Evolutionary conservation across 2,329 filamentous ascomycete species (phyloP), one percentile per base, ranked within the genome.

Genomic region (Madurella fahalii): DNA sequence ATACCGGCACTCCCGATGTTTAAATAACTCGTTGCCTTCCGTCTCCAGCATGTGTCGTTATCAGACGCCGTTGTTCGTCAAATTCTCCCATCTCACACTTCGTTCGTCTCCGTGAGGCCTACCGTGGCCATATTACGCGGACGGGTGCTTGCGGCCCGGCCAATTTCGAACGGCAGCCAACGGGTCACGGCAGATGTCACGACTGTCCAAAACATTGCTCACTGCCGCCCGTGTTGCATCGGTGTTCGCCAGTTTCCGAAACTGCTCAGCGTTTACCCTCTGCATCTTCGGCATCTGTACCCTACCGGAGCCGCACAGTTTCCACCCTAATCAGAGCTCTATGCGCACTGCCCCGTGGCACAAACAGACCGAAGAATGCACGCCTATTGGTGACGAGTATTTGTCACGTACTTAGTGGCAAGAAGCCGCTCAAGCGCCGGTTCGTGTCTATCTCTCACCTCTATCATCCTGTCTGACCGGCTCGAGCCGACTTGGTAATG

Each of bases 151-250:
- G 9, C 20, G 31, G 9, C 5, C 49, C 56, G 49, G 18, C 51
- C 46, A 17, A 47, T 47, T 47, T 59, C 50, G 40, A 44, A 18
- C 5, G 31, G 18, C 41, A 47, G 25, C 34, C 18, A 45, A 40
- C 53, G 53, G 47, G 18, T 37, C 51, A 53, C 58, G 17, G 54
- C 59, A 62, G 56, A 52, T 48, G 52, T 53, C 56, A 53, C 43
- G 30, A 46, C 47, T 43, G 34, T 45, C 40, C 57, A 53, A 57
- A 58, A 60, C 53, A 48, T 44, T 40, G 37, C 47, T 25, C 15
- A 47, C 9, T 46, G 43, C 53, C 46, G 42, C 34, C 25, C 42
- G 50, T 41, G 56, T 56, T 34, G 53, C 41, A 45, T 43, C 44
- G 41, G 40, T 15, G 44, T 11, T 39, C 44, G 18, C 50, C n/a